A percentile compares a stretch with the other conserved stretches of the same genome.
Evolutionary conservation across 257 asterid species (phyloP).

Genomic region (Ilex asprella): DNA sequence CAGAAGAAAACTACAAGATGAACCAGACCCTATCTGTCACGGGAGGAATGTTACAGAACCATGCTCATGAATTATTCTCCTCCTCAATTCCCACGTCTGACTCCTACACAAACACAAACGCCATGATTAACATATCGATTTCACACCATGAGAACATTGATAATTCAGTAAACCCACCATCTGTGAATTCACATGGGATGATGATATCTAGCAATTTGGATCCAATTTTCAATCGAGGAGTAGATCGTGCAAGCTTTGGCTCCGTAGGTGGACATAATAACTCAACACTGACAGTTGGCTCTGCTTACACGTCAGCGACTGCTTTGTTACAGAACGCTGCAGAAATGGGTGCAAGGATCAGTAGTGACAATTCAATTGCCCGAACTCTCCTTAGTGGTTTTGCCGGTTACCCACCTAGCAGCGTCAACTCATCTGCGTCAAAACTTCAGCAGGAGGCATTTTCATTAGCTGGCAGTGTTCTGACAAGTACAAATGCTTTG

Average conservation of each 20-base stretch:
- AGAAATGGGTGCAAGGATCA: constrained; percentile 18
- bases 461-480: background rate
- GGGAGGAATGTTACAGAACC: constrained; percentile 10
- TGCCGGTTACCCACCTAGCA: constrained; percentile 4
- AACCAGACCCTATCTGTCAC: constrained; percentile 1
- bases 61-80: background rate
- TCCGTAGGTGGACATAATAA: background rate
- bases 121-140: background rate
- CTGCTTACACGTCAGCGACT: constrained; percentile 14
- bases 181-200: background rate
- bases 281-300: background rate
- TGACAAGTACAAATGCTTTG: background rate
- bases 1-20: constrained; percentile 14
- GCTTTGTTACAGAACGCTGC: constrained; percentile 22
- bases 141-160: background rate
- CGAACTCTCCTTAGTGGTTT: constrained; percentile 16
- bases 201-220: background rate
- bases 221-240: background rate
- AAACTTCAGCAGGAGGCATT: background rate
- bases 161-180: background rate
- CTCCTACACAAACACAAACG: background rate
- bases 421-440: constrained; percentile 4
- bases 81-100: background rate
- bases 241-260: background rate
- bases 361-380: constrained; percentile 13